A percentile compares a stretch with the other conserved stretches of the same genome.
These are phyloP conservation scores for Bipolaris cookei DNA, from an alignment of 2,329 filamentous ascomycete genomes.

Conservation along the genomic window DNA sequence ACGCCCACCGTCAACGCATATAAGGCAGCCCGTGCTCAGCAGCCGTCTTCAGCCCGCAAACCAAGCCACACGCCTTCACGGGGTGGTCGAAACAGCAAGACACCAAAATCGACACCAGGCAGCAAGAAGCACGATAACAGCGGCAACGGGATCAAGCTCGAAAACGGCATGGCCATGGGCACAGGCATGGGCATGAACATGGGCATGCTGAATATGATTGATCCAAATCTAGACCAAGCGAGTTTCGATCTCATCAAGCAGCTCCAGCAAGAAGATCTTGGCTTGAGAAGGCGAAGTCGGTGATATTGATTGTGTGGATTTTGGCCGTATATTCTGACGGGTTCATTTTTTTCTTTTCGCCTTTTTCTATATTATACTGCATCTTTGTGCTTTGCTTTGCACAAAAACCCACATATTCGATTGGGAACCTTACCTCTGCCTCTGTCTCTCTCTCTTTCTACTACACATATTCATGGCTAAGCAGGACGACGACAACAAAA, in stretches of 20 bases:
- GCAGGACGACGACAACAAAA: not conserved
- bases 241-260: slow-evolving; percentile 39
- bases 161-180: slow-evolving; percentile 24
- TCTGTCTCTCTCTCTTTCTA: not conserved
- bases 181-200: slow-evolving; percentile 21
- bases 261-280: slow-evolving; percentile 41
- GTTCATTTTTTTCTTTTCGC: not conserved
- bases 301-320: slow-evolving; percentile 3
- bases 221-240: slow-evolving; percentile 35
- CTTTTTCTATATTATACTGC: not conserved
- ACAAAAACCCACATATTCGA: not conserved
- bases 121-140: slow-evolving; percentile 24
- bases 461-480: not conserved
- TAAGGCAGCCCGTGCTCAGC: slow-evolving; percentile 14
- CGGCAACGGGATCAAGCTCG: slow-evolving; percentile 39
- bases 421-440: not conserved
- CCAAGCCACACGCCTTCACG: slow-evolving; percentile 30
- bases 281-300: slow-evolving; percentile 38
- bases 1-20: slow-evolving; percentile 17
- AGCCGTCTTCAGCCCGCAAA: slow-evolving; percentile 26
- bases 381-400: not conserved
- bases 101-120: slow-evolving; percentile 39
- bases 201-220: slow-evolving; percentile 31
- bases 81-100: slow-evolving; percentile 32
- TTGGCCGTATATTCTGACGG: not conserved